These are phyloP conservation scores for Pseudonitzschia delicatissima DNA, from an alignment of 108 stramenopile genomes.

Conservation along the genomic window DNA sequence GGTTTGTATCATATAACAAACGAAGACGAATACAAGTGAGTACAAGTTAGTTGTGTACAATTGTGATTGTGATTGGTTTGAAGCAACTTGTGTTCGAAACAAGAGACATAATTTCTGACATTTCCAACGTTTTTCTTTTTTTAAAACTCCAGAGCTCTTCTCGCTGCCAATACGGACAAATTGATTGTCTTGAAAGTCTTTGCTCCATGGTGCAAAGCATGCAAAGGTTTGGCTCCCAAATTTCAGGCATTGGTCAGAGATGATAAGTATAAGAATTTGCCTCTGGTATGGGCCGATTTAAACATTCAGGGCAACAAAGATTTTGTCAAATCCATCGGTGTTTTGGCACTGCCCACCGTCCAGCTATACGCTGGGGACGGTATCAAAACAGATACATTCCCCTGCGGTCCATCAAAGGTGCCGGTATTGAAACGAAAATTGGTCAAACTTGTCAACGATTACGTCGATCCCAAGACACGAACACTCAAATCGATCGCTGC, in stretches of 20 bases:
- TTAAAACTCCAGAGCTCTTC: slow-evolving; percentile 21
- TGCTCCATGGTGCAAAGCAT: slow-evolving; percentile 81
- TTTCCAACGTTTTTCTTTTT: neutral
- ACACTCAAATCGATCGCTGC: slow-evolving; percentile 4
- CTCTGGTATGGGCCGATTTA: slow-evolving; percentile 65
- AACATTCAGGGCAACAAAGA: slow-evolving; percentile 78
- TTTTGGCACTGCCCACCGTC: slow-evolving; percentile 75
- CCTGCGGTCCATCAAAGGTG: slow-evolving; percentile 86
- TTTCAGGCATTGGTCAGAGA: slow-evolving; percentile 66
- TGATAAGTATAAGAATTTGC: slow-evolving; percentile 46
- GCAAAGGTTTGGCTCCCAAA: slow-evolving; percentile 69
- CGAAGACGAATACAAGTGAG: slow-evolving; percentile 45
- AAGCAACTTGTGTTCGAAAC: neutral
- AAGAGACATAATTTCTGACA: neutral
- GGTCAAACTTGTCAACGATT: slow-evolving; percentile 53
- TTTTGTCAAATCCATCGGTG: slow-evolving; percentile 69
- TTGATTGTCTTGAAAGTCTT: slow-evolving; percentile 82
- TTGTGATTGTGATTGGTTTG: neutral
- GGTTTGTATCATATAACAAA: slow-evolving; percentile 42
- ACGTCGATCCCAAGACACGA: slow-evolving; percentile 48
- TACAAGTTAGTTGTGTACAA: neutral
- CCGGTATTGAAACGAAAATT: slow-evolving; percentile 80
- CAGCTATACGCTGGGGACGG: slow-evolving; percentile 64
- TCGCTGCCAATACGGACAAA: slow-evolving; percentile 66
- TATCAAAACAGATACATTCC: slow-evolving; percentile 69